phyloP scores from a whole-genome alignment of 2,329 filamentous ascomycete species.

The Trichoderma hamatum region DNA sequence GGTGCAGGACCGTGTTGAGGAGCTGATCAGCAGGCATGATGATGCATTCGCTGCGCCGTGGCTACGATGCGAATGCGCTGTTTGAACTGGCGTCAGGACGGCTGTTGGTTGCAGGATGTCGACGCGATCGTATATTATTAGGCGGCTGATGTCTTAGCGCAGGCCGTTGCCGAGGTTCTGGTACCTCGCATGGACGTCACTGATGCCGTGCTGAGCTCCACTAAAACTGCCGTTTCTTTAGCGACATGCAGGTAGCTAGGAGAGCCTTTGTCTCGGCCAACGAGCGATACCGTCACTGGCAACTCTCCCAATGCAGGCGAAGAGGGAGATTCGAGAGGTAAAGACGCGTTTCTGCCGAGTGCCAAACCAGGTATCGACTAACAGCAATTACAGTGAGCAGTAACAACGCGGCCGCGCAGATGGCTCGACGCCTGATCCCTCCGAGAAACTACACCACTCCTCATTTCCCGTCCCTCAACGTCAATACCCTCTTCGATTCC shows the following conservation, averaged over 20 bases:
- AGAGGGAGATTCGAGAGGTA: constrained; percentile 1
- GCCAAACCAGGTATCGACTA: background rate
- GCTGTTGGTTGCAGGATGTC: background rate
- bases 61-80: constrained; percentile 6
- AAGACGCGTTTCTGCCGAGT: background rate
- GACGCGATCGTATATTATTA: constrained; percentile 16
- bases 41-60: constrained; percentile 15
- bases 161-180: constrained; percentile 37
- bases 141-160: constrained; percentile 17
- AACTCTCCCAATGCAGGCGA: background rate
- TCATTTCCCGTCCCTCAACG: constrained; percentile 79
- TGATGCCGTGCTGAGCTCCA: constrained; percentile 22
- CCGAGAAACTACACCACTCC: constrained; percentile 65
- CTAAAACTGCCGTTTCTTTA: constrained; percentile 8
- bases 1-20: constrained; percentile 66
- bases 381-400: background rate
- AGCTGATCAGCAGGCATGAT: constrained; percentile 68
- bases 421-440: constrained; percentile 38
- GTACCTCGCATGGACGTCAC: background rate
- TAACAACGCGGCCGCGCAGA: constrained; percentile 25
- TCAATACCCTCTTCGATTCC: constrained; percentile 58
- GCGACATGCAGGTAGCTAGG: background rate
- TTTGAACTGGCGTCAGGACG: background rate
- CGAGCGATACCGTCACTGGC: background rate
- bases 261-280: background rate